A percentile compares a stretch with the other conserved stretches of the same genome.
Evolutionary conservation across 164 flowering plant genomes (phyloP).

Genomic region (Vitis vinifera): DNA sequence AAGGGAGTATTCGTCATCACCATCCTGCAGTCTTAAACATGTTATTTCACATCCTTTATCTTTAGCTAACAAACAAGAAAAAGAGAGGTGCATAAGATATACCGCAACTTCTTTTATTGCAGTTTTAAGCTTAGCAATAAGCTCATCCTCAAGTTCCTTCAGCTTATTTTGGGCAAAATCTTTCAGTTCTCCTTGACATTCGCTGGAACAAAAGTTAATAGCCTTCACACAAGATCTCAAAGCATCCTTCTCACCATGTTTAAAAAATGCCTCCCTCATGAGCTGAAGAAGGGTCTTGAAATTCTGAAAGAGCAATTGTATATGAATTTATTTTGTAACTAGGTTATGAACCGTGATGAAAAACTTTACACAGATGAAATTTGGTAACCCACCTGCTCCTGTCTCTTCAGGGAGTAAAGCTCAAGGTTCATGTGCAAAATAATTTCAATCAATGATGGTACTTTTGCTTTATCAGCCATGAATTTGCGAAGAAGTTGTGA

Average conservation of each 20-base stretch:
- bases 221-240: constrained; percentile 92
- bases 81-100: constrained; percentile 16
- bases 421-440: constrained; percentile 77
- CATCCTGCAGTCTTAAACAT: constrained; percentile 52
- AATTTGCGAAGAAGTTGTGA: constrained; percentile 81
- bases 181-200: constrained; percentile 84
- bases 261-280: constrained; percentile 86
- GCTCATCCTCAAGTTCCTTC: constrained; percentile 90
- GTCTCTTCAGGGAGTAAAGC: constrained; percentile 88
- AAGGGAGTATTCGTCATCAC: constrained; percentile 89
- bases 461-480: constrained; percentile 84
- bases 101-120: constrained; percentile 82
- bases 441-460: constrained; percentile 68
- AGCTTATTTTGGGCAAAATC: constrained; percentile 74
- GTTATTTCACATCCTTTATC: constrained; percentile 9
- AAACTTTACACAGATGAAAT: constrained; percentile 7
- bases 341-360: constrained; percentile 1
- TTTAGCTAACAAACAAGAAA: neutral
- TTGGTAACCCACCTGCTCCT: constrained; percentile 71
- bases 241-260: constrained; percentile 91
- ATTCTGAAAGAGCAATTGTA: constrained; percentile 51
- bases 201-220: constrained; percentile 61
- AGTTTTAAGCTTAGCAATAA: constrained; percentile 65
- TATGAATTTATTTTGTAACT: constrained; percentile 2
- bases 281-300: constrained; percentile 73